A percentile compares a stretch with the other conserved stretches of the same genome.
These are phyloP conservation scores for Amylostereum areolatum DNA, from an alignment of 1,284 basidiomycete genomes.

Conservation along the genomic window DNA sequence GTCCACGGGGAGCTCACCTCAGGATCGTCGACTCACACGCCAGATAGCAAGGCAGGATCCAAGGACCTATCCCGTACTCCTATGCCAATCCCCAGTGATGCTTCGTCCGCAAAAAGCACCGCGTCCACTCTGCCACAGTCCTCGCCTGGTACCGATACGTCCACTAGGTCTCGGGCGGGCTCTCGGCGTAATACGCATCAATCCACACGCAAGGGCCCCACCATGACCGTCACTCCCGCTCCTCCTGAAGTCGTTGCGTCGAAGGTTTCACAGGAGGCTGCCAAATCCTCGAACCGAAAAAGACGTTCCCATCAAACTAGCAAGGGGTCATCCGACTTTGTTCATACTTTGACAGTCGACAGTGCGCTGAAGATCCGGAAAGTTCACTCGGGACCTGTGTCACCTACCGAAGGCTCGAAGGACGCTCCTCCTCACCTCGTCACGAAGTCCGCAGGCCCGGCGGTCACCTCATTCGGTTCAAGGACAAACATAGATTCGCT, in stretches of 20 bases:
- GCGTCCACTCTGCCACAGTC: too few relatives aligned
- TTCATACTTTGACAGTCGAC: too few relatives aligned
- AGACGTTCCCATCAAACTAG: too few relatives aligned
- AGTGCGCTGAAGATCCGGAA: too few relatives aligned
- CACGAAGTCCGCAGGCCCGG: conserved; percentile 12
- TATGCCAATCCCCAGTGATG: too few relatives aligned
- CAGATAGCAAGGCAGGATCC: too few relatives aligned
- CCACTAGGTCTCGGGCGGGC: conserved; percentile 2
- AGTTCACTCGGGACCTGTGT: too few relatives aligned
- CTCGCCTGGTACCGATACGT: too few relatives aligned
- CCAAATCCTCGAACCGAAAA: neutral
- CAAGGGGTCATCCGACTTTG: too few relatives aligned
- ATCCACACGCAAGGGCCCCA: conserved; percentile 11
- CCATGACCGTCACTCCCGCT: conserved; percentile 12
- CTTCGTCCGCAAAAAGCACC: too few relatives aligned
- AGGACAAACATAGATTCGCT: conserved; percentile 61
- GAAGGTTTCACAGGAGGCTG: conserved; percentile 6
- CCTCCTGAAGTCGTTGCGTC: conserved; percentile 6
- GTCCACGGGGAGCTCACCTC: conserved; percentile 11
- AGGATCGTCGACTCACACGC: too few relatives aligned
- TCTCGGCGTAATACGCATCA: conserved; percentile 5
- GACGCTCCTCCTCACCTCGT: conserved; percentile 59
- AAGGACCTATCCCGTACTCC: too few relatives aligned
- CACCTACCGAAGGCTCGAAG: conserved; percentile 27
- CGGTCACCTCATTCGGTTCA: conserved; percentile 36